phyloP scores from a whole-genome alignment of 2,329 filamentous ascomycete genomes.

The Davidsoniella australis region DNA sequence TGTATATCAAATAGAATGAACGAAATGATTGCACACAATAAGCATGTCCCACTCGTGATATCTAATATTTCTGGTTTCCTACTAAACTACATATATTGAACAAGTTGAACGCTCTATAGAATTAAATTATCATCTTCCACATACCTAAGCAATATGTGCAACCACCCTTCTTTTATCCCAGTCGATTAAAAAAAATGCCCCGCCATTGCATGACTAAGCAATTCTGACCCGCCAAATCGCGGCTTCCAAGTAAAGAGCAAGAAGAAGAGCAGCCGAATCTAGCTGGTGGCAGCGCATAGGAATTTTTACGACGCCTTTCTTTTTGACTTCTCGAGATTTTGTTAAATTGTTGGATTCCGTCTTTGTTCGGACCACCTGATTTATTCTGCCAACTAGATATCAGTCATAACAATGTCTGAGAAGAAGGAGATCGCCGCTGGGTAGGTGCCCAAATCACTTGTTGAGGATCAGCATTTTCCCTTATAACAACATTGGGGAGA shows the following conservation, averaged over 20 bases:
- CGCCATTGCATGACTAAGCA: conserved; percentile 8
- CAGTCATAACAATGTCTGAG: conserved; percentile 5
- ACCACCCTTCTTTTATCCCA: no score
- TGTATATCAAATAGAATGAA: conserved; percentile 11
- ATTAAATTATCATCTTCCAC: background rate
- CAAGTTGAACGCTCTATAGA: no score
- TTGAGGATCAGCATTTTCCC: background rate
- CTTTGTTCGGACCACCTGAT: background rate
- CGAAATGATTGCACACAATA: conserved; percentile 1
- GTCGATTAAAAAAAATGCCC: conserved; percentile 3
- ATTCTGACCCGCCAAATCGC: conserved; percentile 1
- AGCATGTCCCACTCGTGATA: background rate
- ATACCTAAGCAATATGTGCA: background rate
- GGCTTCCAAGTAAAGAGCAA: no score
- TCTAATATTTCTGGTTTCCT: background rate
- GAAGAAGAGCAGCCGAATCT: no score
- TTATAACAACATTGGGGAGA: background rate
- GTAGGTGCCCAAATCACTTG: conserved; percentile 3
- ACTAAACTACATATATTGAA: background rate
- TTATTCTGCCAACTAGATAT: background rate
- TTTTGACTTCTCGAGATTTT: no score
- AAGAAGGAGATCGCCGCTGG: conserved; percentile 9
- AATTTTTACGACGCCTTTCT: no score
- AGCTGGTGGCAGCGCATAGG: background rate
- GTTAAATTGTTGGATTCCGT: no score